Evolutionary conservation across 805 yeast genomes (phyloP).

Genomic region (Candida namnaoensis): DNA sequence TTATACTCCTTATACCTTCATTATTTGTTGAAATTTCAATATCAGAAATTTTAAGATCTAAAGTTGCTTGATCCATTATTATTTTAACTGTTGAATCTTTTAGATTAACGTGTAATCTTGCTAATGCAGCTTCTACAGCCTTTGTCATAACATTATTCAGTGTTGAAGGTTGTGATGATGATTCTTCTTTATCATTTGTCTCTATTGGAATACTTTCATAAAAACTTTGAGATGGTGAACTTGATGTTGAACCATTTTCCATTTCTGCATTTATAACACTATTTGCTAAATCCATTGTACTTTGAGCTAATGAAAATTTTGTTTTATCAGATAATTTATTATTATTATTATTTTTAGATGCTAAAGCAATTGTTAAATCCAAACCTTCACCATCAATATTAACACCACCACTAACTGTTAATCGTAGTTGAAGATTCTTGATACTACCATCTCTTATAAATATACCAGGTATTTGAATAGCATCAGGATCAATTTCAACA

Average conservation of each 20-base stretch:
- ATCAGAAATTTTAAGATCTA: conserved; percentile 23
- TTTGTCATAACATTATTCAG: conserved; percentile 49
- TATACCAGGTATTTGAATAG: conserved; percentile 56
- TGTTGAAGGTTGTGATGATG: conserved; percentile 21
- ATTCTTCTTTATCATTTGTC: conserved; percentile 5
- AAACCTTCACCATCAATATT: conserved; percentile 49
- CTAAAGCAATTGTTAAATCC: conserved; percentile 34
- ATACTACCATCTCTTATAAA: conserved; percentile 55
- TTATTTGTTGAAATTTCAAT: conserved; percentile 25
- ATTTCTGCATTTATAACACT: conserved; percentile 29
- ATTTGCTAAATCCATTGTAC: conserved; percentile 68
- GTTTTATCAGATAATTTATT: conserved; percentile 15
- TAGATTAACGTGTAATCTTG: conserved; percentile 47
- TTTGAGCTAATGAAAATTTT: conserved; percentile 53
- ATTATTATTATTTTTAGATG: conserved; percentile 8
- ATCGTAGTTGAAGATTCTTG: conserved; percentile 41
- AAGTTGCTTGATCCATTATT: conserved; percentile 34
- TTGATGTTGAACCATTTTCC: conserved; percentile 10
- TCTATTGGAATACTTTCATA: conserved; percentile 8
- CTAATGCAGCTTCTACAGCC: conserved; percentile 61
- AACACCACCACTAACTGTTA: conserved; percentile 68
- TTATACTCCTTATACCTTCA: conserved; percentile 37
- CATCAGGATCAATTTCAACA: conserved; percentile 65
- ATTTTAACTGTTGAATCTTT: conserved; percentile 37
- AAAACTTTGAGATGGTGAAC: conserved; percentile 7